Base-by-base conservation (phyloP, 176 grass and related monocot species). In the Tillandsia leiboldiana region DNA sequence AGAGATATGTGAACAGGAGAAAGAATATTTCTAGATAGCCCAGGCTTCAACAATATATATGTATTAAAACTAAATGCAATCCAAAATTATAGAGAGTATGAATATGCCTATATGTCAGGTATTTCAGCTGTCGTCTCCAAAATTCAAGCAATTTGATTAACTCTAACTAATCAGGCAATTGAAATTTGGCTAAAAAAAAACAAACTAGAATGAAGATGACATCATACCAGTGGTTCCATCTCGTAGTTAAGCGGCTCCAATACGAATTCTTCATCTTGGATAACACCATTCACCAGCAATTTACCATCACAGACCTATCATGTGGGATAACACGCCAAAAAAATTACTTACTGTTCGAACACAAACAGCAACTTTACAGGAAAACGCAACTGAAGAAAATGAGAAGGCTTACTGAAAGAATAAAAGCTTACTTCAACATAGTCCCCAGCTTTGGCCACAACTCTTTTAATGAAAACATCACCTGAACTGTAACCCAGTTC, bases 391-490 rank as follows among this genome's bases (percentile, higher is more conserved):
- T 2, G 2, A 48, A 10, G 6, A 63, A 47, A 57, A 79, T 54
- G 68, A 72, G 79, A 67, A 79, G 10, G 22, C 50, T 53, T 83
- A 85, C 67, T 79, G 83, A 79, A 72, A 72, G 48, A 69, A 73
- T 79, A 82, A 69, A 85, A 84, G 79, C 88, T 92, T 90, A 93
- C 94, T 87, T 99, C 94, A 70, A 93, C 80, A 72, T 47, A 65
- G 71, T 99, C 89, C 64, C 87, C 87, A 3, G 86, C 94, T 64
- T 87, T 92, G 0, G 89, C 94, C 47, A 99, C 94, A 74, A 99
- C 75, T 83, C 94, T 92, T 76, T 99, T 99, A 53, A 99, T 86
- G 72, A 99, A 99, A 47, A 93, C 94, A 87, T 99, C 94, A 80
- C 68, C 75, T 62, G 94, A 82, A 70, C 75, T 83, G 84, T 82